Percentiles rank a stretch among this genome's conserved stretches.
Evolutionary conservation across 164 flowering plant genomes (phyloP).

Genomic region (Dillenia suffruticosa): DNA sequence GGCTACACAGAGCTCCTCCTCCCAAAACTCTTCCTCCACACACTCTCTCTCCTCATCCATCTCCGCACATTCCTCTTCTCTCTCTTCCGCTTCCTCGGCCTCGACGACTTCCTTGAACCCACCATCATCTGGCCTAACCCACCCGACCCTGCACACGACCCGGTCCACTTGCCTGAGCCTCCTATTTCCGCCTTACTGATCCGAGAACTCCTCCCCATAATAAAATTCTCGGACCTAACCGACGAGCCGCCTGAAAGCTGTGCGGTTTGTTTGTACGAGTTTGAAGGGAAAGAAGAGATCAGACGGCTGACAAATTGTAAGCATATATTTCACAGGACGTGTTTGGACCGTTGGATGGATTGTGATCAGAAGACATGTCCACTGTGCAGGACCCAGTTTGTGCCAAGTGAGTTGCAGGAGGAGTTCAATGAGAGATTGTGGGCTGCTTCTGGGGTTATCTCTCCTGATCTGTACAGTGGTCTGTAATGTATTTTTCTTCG

Average conservation of each 20-base stretch:
- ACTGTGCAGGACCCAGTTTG: slow-evolving; percentile 66
- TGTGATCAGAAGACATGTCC: slow-evolving; percentile 89
- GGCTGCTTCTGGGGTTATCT: slow-evolving; percentile 49
- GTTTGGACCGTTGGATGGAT: slow-evolving; percentile 92
- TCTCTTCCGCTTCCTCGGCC: slow-evolving; percentile 47
- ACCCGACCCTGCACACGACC: slow-evolving; percentile 7
- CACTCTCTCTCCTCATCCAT: slow-evolving; percentile 52
- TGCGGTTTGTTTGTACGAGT: slow-evolving; percentile 82
- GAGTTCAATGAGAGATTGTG: slow-evolving; percentile 72
- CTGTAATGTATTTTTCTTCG: slow-evolving; percentile 21
- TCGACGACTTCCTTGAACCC: slow-evolving; percentile 60
- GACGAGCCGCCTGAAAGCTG: slow-evolving; percentile 51
- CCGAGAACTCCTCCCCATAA: slow-evolving; percentile 75
- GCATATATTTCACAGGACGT: slow-evolving; percentile 75
- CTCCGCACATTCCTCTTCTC: slow-evolving; percentile 39
- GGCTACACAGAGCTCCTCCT: slow-evolving; percentile 74
- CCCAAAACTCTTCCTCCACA: slow-evolving; percentile 59
- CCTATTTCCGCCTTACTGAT: slow-evolving; percentile 59
- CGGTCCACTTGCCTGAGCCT: slow-evolving; percentile 28
- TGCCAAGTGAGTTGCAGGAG: slow-evolving; percentile 50
- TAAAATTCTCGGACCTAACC: slow-evolving; percentile 40
- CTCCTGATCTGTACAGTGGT: slow-evolving; percentile 41
- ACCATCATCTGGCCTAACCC: slow-evolving; percentile 23
- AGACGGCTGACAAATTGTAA: slow-evolving; percentile 64
- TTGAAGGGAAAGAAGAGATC: slow-evolving; percentile 63